phyloP scores from a whole-genome alignment of 1,284 basidiomycete species.

The Leccinum insigne region DNA sequence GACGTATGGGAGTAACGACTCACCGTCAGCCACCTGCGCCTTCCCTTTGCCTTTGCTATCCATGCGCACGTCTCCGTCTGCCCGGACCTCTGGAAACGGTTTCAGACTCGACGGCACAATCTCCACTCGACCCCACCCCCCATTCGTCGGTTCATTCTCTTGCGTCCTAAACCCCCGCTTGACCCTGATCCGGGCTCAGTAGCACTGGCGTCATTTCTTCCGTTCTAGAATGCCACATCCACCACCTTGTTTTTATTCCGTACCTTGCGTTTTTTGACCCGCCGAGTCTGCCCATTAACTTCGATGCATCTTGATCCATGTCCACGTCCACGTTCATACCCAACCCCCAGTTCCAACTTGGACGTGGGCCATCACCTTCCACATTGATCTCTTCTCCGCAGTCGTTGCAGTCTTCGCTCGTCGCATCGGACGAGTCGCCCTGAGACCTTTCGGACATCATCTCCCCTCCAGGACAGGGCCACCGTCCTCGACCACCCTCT shows the following conservation, averaged over 20 bases:
- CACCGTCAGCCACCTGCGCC: constrained; percentile 23
- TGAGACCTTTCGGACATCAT: constrained; percentile 30
- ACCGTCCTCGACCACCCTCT: constrained; percentile 53
- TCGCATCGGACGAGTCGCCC: constrained; percentile 21
- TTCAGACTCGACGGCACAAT: constrained; percentile 39
- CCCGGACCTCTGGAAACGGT: constrained; percentile 13
- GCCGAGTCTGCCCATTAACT: constrained; percentile 7
- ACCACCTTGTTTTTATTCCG: constrained; percentile 17
- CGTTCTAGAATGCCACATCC: constrained; percentile 8
- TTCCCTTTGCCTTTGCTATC: constrained; percentile 27
- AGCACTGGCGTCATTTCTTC: constrained; percentile 1
- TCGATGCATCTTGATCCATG: constrained; percentile 22
- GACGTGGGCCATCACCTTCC: constrained; percentile 23
- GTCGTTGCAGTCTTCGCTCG: constrained; percentile 22
- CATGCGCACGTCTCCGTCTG: constrained; percentile 9
- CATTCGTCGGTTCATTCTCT: constrained; percentile 50
- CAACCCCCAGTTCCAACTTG: constrained; percentile 18
- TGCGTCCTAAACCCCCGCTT: constrained; percentile 66
- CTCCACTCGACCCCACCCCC: constrained; percentile 66
- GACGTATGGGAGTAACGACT: constrained; percentile 13
- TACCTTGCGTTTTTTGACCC: constrained; percentile 23
- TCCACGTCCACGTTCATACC: constrained; percentile 32
- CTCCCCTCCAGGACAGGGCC: constrained; percentile 36
- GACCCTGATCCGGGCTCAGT: background rate
- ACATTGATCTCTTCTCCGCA: constrained; percentile 23